Evolutionary conservation across 225 moss, liverwort and hornwort genomes (phyloP), one percentile per base, ranked within the genome.

Genomic region (Pseudisothecium myosuroides): DNA sequence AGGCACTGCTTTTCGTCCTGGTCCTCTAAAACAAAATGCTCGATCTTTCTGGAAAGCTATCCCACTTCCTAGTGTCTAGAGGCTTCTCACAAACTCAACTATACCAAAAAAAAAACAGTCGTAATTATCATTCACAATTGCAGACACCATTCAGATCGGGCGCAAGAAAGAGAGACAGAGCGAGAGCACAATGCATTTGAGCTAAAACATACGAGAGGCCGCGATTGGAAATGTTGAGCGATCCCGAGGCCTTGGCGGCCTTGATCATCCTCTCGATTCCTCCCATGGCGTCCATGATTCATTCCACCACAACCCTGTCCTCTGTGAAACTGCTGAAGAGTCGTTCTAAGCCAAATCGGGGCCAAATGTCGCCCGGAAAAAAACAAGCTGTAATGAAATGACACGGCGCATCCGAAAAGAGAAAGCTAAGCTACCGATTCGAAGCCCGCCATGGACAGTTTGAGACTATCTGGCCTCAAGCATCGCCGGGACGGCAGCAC

Each of bases 221-320:
- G 41, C 98, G 96, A 89, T 94, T 96, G 83, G 98, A 98, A 58
- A 98, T 89, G 85, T 96, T 96, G 81, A 98, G 95, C 13, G 96
- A 95, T 81, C 98, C 98, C 49, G 98, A 98, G 49, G 95, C 90
- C 62, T 96, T 96, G 82, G 98, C 98, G 74, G 95, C 94, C 90
- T 94, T 96, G 91, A 96, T 88, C 71, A 95, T 89, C 82, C 91
- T 95, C 76, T 96, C 98, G 94, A 98, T 98, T 80, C 93, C 93
- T 84, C 92, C 90, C 66, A 79, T 56, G 77, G 90, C 50, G 81
- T 93, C 93, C 93, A 93, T 92, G 84, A 77, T 84, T 90, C 93
- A 93, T 90, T 88, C 90, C 90, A 87, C 87, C 88, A 49, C 90
- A 87, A 88, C 82, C 90, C 92, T 76, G 85, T 61, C 67, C 74